A percentile compares a stretch with the other conserved stretches of the same genome.
phyloP scores from a whole-genome alignment of 768 basidiomycete species.

The Floccularia luteovirens region DNA sequence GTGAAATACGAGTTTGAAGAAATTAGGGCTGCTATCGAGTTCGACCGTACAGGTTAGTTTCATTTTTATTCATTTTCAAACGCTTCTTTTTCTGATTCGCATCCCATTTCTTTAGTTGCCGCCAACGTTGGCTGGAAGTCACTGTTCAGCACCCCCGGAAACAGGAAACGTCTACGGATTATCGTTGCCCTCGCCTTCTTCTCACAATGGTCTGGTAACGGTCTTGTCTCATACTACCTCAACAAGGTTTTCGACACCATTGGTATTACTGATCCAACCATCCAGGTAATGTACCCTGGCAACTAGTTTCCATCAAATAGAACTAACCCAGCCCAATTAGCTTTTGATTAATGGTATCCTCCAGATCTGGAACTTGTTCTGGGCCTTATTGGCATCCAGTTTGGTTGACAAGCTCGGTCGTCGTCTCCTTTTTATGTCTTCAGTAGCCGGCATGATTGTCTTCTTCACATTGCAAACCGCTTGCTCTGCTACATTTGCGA shows the following conservation, averaged over 20 bases:
- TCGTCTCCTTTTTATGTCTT: conserved; percentile 62
- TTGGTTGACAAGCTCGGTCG: conserved; percentile 60
- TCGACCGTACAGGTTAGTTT: conserved; percentile 41
- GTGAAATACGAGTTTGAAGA: conserved; percentile 72
- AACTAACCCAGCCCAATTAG: conserved; percentile 7
- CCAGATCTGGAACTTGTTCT: conserved; percentile 69
- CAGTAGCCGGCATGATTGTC: conserved; percentile 48
- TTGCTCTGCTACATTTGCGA: conserved; percentile 50
- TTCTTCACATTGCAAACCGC: conserved; percentile 67
- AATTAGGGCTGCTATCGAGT: conserved; percentile 70
- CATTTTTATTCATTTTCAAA: conserved; percentile 1
- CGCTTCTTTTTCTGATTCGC: background rate
- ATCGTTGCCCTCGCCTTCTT: conserved; percentile 76
- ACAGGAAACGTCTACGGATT: conserved; percentile 69
- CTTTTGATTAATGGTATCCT: conserved; percentile 83
- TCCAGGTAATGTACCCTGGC: conserved; percentile 20
- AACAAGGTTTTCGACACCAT: conserved; percentile 63
- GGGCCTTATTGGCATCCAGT: conserved; percentile 22
- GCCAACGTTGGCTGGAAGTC: conserved; percentile 62
- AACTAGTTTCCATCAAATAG: background rate
- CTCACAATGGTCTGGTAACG: conserved; percentile 84
- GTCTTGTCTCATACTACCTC: conserved; percentile 80
- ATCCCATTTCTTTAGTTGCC: conserved; percentile 27
- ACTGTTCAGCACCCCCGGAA: conserved; percentile 59
- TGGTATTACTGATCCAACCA: conserved; percentile 53